Evolutionary conservation across 495 filamentous ascomycete genomes (phyloP), one percentile per base, ranked within the genome.

Genomic region (Hypoxylon fuscum): DNA sequence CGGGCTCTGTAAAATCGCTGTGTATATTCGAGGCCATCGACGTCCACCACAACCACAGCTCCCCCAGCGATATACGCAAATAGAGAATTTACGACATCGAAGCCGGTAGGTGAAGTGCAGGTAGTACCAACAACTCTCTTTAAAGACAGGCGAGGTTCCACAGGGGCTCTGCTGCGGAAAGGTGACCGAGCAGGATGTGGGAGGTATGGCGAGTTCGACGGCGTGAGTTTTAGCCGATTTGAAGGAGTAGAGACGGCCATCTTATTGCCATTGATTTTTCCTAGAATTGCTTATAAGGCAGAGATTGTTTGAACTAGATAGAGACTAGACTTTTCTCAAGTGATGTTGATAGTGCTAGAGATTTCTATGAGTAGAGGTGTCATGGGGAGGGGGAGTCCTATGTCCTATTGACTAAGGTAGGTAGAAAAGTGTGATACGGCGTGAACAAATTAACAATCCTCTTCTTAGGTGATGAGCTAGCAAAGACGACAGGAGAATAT

Each of bases 21-120:
- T 40, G 81, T 85, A 57, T 92, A 81, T 29, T 85, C 83, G 22
- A 90, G 81, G 34, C 89, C 87, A 52, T 92, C 87, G 21, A 97
- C 76, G 56, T 89, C 85, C 7, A 91, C 89, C n/a, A 98, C 83
- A 0, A 98, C 91, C 14, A 90, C 95, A n/a, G 91, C 90, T 11
- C 92, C 94, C 35, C 95, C 96, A 8, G 95, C 95, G 59, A 91
- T 93, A 72, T 93, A 91, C 21, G 91, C 93, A 70, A 98, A 96
- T 45, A 83, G 85, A 27, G 88, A 85, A 12, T 88, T 81, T 43
- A 92, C 85, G 49, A 84, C 84, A 68, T 96, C 93, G 73, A 98
- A 96, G 48, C 88, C 93, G 74, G 90, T 93, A 14, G 91, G 88
- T 4, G 92, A 90, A 57, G 77, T 84, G 52, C 91, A 93, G 10